Base-by-base conservation (phyloP, 306 rosid genomes). In the Cicer pinnatifidum region DNA sequence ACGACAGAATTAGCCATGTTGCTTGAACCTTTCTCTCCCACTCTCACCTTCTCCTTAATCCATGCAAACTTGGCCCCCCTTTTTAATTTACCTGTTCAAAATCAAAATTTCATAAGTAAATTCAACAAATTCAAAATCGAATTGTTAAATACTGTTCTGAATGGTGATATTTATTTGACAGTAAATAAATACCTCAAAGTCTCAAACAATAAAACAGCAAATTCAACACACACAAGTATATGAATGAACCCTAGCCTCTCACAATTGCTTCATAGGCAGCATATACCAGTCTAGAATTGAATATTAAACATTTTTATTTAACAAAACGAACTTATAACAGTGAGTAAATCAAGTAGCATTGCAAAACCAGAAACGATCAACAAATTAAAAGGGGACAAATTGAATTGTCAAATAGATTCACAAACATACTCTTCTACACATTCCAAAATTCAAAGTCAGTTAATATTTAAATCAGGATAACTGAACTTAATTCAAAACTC, bases 21-120 rank as follows among this genome's bases (percentile, higher is more conserved):
- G 62, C 59, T 62, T 77, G 47, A 79, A 62, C 84, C 85, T 85
- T 82, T 72, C 68, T 65, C 75, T 61, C 59, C 80, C 46, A 23
- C 75, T 61, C 54, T 78, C 46, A 23, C 72, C 65, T 70, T 79
- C 65, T 77, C 82, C 78, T 73, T 75, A 45, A 51, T 51, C 13
- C 69, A 62, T 66, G 79, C 79, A 66, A 11, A 57, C 63, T 57
- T 11, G 28, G 63, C 9, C 16, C 16, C 8, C 61, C 40, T 51
- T 13, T 13, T 51, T 15, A 15, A 5, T 6, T 15, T 51, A 51
- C 57, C 63, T 57, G 16, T 57, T 57, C 5, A 0, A 57, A 57
- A 57, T 23, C 63, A 57, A 57, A 10, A 57, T 6, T 6, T 11
- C 11, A 4, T 5, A 23, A 11, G 7, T 57, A 57, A 23, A 57